These are phyloP conservation scores for Aspergillus kassunensis DNA, from an alignment of 495 filamentous ascomycete genomes.

Conservation along the genomic window DNA sequence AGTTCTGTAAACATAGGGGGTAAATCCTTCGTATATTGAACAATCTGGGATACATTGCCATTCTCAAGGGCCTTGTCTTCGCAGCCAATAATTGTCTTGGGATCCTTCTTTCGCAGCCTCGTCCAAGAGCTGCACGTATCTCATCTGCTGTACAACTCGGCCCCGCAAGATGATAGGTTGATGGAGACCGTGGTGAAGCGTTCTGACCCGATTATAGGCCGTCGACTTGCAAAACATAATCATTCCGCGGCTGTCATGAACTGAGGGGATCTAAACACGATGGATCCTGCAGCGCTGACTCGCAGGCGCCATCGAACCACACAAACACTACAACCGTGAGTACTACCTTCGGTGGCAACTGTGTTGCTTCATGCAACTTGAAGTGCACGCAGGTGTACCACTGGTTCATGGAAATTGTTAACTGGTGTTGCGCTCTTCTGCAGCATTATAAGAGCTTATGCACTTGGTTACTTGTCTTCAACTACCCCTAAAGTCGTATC, in stretches of 20 bases:
- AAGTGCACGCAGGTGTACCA: constrained; percentile 4
- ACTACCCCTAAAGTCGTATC: constrained; percentile 63
- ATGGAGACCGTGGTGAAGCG: neutral
- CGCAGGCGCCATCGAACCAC: constrained; percentile 23
- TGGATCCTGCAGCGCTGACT: constrained; percentile 28
- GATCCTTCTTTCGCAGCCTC: neutral
- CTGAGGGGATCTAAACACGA: constrained; percentile 24
- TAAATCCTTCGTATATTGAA: constrained; percentile 1
- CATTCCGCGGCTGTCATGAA: constrained; percentile 17
- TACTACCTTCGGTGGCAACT: constrained; percentile 6
- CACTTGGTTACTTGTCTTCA: constrained; percentile 68
- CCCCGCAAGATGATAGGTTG: constrained; percentile 3
- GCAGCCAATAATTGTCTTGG: constrained; percentile 3
- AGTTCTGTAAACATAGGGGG: constrained; percentile 11
- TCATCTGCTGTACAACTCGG: constrained; percentile 4
- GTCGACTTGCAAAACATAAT: neutral
- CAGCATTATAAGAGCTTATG: constrained; percentile 70
- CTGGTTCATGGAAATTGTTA: constrained; percentile 2
- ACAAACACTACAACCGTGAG: constrained; percentile 30
- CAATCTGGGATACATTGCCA: neutral
- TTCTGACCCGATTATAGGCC: constrained; percentile 9
- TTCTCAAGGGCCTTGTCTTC: neutral
- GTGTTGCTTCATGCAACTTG: constrained; percentile 21
- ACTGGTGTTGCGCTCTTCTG: constrained; percentile 11
- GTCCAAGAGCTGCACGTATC: neutral